These are phyloP conservation scores for Astragalus glycyphyllos DNA, from an alignment of 306 rosid genomes.

Conservation along the genomic window DNA sequence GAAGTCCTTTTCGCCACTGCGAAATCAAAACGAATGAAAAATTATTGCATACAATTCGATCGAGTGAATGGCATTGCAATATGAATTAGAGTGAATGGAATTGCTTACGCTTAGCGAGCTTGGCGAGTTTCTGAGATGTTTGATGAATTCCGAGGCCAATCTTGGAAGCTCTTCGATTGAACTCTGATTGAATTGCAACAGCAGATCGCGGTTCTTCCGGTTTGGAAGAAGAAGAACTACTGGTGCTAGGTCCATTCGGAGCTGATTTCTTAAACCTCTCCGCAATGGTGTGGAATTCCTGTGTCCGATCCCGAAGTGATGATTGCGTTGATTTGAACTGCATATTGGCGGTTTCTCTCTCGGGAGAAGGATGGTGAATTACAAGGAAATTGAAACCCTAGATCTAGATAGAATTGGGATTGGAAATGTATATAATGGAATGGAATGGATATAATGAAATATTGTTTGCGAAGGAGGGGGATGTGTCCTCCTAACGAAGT, in stretches of 20 bases:
- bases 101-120: slow-evolving; percentile 83
- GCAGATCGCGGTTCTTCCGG: slow-evolving; percentile 78
- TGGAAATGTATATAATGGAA: neutral
- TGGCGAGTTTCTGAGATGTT: slow-evolving; percentile 92
- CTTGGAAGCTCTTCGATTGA: slow-evolving; percentile 85
- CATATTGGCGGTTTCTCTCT: slow-evolving; percentile 31
- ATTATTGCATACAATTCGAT: too few relatives aligned
- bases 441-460: neutral
- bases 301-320: slow-evolving; percentile 86
- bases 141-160: slow-evolving; percentile 91
- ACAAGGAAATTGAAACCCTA: slow-evolving; percentile 18
- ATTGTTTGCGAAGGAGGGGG: neutral
- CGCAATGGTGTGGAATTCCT: slow-evolving; percentile 71
- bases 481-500: neutral
- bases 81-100: slow-evolving; percentile 1
- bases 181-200: slow-evolving; percentile 76
- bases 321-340: slow-evolving; percentile 69
- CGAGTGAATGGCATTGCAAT: neutral
- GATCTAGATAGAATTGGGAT: slow-evolving; percentile 29
- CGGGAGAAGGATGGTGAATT: slow-evolving; percentile 9
- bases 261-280: slow-evolving; percentile 81
- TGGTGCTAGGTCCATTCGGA: slow-evolving; percentile 56
- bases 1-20: slow-evolving; percentile 96
- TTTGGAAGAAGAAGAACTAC: slow-evolving; percentile 45
- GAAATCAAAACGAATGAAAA: slow-evolving; percentile 13